phyloP scores from a whole-genome alignment of 2,329 filamentous ascomycete genomes.

The Pleoardoris graminearum region DNA sequence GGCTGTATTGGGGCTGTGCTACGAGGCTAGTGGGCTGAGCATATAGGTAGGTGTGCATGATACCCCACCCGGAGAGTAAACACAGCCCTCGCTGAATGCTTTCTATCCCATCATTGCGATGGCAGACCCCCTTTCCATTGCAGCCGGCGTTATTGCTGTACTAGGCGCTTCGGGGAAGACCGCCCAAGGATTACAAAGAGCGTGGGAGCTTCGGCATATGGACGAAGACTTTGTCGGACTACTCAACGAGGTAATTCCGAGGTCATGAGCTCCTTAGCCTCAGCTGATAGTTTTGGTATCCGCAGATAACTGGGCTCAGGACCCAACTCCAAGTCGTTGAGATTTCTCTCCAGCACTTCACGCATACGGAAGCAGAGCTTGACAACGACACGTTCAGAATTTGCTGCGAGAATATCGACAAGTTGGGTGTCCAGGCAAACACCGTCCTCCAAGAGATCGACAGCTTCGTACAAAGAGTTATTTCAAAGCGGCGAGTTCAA shows the following conservation, averaged over 20 bases:
- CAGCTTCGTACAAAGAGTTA: neutral
- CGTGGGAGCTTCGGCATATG: neutral
- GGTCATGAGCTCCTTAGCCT: no score
- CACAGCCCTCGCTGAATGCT: no score
- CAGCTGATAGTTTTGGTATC: neutral
- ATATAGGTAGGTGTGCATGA: no score
- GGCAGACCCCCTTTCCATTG: slow-evolving; percentile 33
- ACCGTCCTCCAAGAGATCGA: neutral
- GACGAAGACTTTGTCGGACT: slow-evolving; percentile 1
- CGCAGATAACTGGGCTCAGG: neutral
- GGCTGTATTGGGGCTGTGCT: no score
- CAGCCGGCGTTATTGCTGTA: neutral
- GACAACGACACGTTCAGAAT: neutral
- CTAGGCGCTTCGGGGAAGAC: slow-evolving; percentile 1
- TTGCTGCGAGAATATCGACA: neutral
- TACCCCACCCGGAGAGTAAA: no score
- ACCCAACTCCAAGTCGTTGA: neutral
- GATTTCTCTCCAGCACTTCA: neutral
- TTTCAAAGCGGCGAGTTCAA: neutral
- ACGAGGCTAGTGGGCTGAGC: no score
- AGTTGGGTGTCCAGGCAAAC: no score
- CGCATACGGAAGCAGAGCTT: neutral
- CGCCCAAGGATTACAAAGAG: slow-evolving; percentile 3
- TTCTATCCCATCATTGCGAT: slow-evolving; percentile 38
- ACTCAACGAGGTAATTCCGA: neutral